Percentiles rank a stretch among this genome's conserved stretches.
Evolutionary conservation across 2,329 filamentous ascomycete species (phyloP).

Genomic region (Penicillium olsonii): DNA sequence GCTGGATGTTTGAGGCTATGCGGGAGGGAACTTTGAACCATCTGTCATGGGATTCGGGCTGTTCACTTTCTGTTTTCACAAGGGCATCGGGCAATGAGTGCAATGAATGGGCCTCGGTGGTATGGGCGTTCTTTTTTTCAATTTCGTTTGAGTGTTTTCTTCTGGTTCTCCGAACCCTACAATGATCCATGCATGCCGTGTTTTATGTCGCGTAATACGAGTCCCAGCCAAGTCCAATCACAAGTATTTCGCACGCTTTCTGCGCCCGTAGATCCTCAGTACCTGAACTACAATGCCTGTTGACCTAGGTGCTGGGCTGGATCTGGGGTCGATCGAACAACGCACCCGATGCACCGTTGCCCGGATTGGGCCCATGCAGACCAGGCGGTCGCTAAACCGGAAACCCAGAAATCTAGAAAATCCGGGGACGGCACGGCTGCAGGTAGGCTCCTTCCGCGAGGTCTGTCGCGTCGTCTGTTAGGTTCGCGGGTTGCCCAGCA

Average conservation of each 20-base stretch:
- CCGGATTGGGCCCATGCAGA: not conserved
- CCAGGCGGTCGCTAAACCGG: too few relatives aligned
- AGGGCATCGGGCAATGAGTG: slow-evolving; percentile 30
- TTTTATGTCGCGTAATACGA: not conserved
- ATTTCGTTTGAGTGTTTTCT: slow-evolving; percentile 2
- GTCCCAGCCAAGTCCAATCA: not conserved
- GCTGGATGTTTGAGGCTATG: slow-evolving; percentile 4
- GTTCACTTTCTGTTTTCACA: slow-evolving; percentile 19
- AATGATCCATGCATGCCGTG: slow-evolving; percentile 4
- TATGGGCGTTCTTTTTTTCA: slow-evolving; percentile 31
- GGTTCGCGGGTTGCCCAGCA: not conserved
- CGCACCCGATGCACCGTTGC: not conserved
- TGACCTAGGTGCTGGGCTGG: not conserved
- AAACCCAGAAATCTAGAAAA: not conserved
- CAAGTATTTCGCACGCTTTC: not conserved
- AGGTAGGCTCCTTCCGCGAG: not conserved
- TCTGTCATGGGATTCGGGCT: slow-evolving; percentile 14
- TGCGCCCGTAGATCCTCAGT: not conserved
- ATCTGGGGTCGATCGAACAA: not conserved
- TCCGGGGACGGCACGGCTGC: not conserved
- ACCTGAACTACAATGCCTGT: not conserved
- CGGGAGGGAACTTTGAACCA: slow-evolving; percentile 11
- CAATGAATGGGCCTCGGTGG: slow-evolving; percentile 34
- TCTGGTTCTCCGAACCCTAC: slow-evolving; percentile 3
- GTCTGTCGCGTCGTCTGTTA: too few relatives aligned